Percentiles rank a stretch among this genome's conserved stretches.
Conservation (phyloP, 164 flowering plant genomes). For the Vitis cinerea region DNA sequence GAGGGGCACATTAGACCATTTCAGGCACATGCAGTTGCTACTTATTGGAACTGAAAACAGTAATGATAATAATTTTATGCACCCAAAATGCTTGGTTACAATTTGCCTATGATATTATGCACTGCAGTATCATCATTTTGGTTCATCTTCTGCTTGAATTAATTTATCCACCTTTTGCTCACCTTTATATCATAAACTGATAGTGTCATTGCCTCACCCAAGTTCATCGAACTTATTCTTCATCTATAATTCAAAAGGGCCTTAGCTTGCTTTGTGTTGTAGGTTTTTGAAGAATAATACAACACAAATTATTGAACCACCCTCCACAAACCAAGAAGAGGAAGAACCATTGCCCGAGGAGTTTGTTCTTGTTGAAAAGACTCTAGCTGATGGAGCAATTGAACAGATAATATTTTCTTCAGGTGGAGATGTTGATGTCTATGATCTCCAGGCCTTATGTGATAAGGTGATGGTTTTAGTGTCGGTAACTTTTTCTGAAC, state of each 20-base stretch:
- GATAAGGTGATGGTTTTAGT: constrained; percentile 59
- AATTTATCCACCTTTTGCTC: neutral
- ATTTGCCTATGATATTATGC: too few species aligned
- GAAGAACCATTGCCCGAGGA: constrained; percentile 73
- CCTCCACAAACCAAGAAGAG: constrained; percentile 48
- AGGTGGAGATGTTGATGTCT: constrained; percentile 80
- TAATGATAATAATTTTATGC: too few species aligned
- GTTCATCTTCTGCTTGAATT: neutral
- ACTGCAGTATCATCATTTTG: too few species aligned
- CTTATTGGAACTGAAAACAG: too few species aligned
- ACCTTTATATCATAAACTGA: neutral
- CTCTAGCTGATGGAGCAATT: constrained; percentile 59
- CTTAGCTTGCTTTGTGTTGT: constrained; percentile 15
- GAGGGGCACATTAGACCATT: too few species aligned
- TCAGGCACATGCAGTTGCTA: too few species aligned
- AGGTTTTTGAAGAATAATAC: constrained; percentile 64
- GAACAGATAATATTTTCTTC: constrained; percentile 89
- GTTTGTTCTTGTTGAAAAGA: constrained; percentile 77
- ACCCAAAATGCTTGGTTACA: too few species aligned
- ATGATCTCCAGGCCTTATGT: constrained; percentile 81
- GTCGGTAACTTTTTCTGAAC: too few species aligned
- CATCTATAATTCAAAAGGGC: neutral
- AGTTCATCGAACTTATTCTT: neutral
- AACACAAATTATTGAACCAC: constrained; percentile 70
- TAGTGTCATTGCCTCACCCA: too few species aligned